phyloP scores from a whole-genome alignment of 192 early-diverging fungal species.

The Coemansia sp. region DNA sequence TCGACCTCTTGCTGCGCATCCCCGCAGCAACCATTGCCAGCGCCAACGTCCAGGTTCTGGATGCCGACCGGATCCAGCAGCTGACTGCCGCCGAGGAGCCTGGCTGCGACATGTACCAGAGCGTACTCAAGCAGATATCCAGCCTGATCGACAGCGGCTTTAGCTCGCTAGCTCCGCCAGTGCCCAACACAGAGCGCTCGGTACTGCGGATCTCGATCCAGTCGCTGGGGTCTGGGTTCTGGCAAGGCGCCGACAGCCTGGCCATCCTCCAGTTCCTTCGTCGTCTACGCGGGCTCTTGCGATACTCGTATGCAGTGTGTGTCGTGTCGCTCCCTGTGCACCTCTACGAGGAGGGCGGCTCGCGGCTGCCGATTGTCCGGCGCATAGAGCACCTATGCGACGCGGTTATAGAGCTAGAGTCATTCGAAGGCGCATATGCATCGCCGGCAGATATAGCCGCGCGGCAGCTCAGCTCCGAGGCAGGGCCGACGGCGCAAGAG shows the following conservation, averaged over 20 bases:
- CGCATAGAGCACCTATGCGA: conserved; percentile 77
- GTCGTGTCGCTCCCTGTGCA: conserved; percentile 78
- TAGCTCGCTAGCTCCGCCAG: conserved; percentile 45
- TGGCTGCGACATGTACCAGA: conserved; percentile 27
- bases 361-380: conserved; percentile 51
- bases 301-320: conserved; percentile 67
- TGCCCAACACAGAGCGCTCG: conserved; percentile 48
- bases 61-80: conserved; percentile 18
- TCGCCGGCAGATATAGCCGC: conserved; percentile 46
- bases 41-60: conserved; percentile 50
- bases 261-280: conserved; percentile 64
- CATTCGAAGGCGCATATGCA: conserved; percentile 71
- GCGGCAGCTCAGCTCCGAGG: conserved; percentile 46
- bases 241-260: conserved; percentile 58
- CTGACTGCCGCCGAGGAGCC: conserved; percentile 6
- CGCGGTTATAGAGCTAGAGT: conserved; percentile 83
- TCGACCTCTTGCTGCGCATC: conserved; percentile 81
- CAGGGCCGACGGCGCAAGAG: conserved; percentile 53
- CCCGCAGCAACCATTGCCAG: conserved; percentile 52
- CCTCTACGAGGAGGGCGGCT: conserved; percentile 55
- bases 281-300: conserved; percentile 67
- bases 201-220: conserved; percentile 76
- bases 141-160: conserved; percentile 61
- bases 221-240: conserved; percentile 74
- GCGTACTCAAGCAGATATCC: conserved; percentile 48